A percentile compares a stretch with the other conserved stretches of the same genome.
Conservation (phyloP, 768 basidiomycete species). For the Phanerochaete carnosa region DNA sequence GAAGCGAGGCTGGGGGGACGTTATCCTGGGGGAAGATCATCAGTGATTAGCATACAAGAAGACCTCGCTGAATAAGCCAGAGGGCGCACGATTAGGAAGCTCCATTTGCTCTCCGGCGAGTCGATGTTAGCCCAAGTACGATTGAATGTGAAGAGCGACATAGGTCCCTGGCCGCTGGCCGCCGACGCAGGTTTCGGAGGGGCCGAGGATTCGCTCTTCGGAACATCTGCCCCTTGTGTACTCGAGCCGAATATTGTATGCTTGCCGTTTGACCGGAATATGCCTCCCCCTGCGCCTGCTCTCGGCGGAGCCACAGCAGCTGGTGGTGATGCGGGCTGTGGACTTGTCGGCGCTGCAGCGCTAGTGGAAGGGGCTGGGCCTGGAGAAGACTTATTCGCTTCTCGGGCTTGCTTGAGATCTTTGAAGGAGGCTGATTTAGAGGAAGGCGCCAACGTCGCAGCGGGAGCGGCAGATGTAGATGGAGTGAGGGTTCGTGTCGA, state of each 20-base stretch:
- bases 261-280: constrained; percentile 64
- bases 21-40: constrained; percentile 33
- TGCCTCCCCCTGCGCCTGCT: constrained; percentile 60
- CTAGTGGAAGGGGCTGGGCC: neutral
- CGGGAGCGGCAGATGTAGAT: neutral
- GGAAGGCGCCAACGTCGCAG: constrained; percentile 4
- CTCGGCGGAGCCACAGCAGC: constrained; percentile 6
- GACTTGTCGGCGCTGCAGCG: constrained; percentile 21
- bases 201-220: constrained; percentile 12
- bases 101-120: constrained; percentile 48
- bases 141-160: constrained; percentile 61
- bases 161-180: constrained; percentile 21
- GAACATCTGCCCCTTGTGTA: neutral
- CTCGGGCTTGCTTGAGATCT: constrained; percentile 57
- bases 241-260: constrained; percentile 45
- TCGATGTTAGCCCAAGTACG: constrained; percentile 50
- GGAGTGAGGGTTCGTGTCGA: constrained; percentile 33
- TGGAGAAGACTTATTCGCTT: constrained; percentile 18
- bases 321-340: constrained; percentile 20
- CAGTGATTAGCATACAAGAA: neutral
- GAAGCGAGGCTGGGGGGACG: constrained; percentile 52
- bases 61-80: neutral
- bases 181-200: constrained; percentile 9
- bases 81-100: constrained; percentile 53
- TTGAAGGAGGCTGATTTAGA: constrained; percentile 40